phyloP scores from a whole-genome alignment of 352 stramenopile species.

The Phytophthora quininea region DNA sequence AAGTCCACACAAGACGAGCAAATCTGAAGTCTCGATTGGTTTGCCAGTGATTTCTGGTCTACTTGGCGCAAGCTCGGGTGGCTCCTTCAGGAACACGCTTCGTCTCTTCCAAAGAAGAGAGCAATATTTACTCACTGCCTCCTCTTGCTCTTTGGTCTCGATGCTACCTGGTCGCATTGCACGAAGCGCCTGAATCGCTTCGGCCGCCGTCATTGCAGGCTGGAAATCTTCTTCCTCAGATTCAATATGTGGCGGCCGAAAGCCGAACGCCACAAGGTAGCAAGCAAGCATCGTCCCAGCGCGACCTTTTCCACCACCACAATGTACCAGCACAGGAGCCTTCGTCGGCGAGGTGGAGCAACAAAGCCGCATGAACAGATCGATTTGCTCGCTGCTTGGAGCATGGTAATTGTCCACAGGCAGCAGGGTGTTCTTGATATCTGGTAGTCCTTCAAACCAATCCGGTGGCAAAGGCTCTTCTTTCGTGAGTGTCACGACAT shows the following conservation, averaged over 20 bases:
- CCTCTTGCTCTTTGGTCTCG: constrained; percentile 62
- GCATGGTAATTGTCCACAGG: constrained; percentile 63
- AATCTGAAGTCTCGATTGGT: constrained; percentile 40
- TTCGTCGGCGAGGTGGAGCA: constrained; percentile 8
- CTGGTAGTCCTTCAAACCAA: constrained; percentile 36
- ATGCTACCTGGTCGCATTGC: constrained; percentile 58
- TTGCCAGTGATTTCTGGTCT: constrained; percentile 37
- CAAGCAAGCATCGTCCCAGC: constrained; percentile 70
- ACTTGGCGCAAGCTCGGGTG: constrained; percentile 41
- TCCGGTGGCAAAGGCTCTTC: constrained; percentile 38
- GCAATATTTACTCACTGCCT: constrained; percentile 48
- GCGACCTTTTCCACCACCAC: constrained; percentile 66
- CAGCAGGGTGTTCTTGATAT: constrained; percentile 48
- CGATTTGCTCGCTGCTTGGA: constrained; percentile 59
- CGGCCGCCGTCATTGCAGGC: constrained; percentile 48
- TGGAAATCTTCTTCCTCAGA: constrained; percentile 31
- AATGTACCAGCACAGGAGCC: constrained; percentile 59
- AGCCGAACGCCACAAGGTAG: constrained; percentile 70
- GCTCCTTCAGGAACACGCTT: constrained; percentile 31
- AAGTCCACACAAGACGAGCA: constrained; percentile 64
- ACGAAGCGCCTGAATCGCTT: constrained; percentile 51
- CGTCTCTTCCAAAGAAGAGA: constrained; percentile 66
- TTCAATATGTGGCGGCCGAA: constrained; percentile 30
- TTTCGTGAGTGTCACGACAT: constrained; percentile 47
- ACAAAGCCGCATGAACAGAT: constrained; percentile 60